A percentile compares a stretch with the other conserved stretches of the same genome.
Evolutionary conservation across 495 filamentous ascomycete genomes (phyloP).

Genomic region (Apodospora peruviana): DNA sequence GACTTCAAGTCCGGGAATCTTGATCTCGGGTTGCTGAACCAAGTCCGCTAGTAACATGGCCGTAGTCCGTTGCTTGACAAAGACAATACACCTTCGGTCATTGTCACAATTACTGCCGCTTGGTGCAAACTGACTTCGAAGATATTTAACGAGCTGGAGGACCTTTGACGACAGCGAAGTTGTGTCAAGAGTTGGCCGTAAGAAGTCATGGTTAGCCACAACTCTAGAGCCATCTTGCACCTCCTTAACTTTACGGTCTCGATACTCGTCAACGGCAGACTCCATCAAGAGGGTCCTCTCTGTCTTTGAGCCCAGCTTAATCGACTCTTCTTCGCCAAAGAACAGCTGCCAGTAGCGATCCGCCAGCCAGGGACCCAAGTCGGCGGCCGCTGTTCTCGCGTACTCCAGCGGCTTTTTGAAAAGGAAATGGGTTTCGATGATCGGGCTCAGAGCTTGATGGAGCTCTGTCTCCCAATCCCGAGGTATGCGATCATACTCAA

Average conservation of each 20-base stretch:
- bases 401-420: constrained; percentile 57
- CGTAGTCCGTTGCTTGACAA: constrained; percentile 73
- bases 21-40: constrained; percentile 48
- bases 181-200: constrained; percentile 32
- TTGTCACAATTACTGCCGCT: constrained; percentile 42
- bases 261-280: constrained; percentile 31
- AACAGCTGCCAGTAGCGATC: constrained; percentile 73
- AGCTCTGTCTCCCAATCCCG: constrained; percentile 59
- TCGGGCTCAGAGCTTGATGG: constrained; percentile 46
- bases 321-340: constrained; percentile 58
- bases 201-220: constrained; percentile 46
- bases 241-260: constrained; percentile 45
- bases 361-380: constrained; percentile 83
- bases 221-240: constrained; percentile 56
- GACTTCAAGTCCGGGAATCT: constrained; percentile 54
- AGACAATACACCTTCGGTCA: constrained; percentile 85
- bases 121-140: constrained; percentile 52
- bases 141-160: constrained; percentile 48
- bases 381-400: constrained; percentile 51
- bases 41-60: constrained; percentile 66
- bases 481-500: constrained; percentile 49
- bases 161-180: constrained; percentile 69
- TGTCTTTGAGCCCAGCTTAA: constrained; percentile 55
- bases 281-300: constrained; percentile 35
- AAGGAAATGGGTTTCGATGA: constrained; percentile 50